Conservation (phyloP, 1,139 yeast genomes). For the Zygoascus sp. region DNA sequence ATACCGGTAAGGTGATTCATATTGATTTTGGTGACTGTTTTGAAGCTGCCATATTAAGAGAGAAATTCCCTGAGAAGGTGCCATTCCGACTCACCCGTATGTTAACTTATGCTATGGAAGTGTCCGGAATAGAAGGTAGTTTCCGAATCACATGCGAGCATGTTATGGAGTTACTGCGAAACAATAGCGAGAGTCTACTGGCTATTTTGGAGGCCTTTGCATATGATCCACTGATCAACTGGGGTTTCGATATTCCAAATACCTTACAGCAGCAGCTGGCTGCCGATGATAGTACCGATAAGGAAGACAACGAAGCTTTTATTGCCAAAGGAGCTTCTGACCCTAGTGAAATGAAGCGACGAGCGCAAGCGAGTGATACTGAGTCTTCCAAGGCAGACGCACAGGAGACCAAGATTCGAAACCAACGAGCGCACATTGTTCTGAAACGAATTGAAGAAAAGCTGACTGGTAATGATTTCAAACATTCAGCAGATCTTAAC, state of each 20-base stretch:
- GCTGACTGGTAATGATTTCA: conserved; percentile 89
- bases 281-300: conserved; percentile 6
- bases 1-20: conserved; percentile 92
- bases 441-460: conserved; percentile 87
- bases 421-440: conserved; percentile 89
- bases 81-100: conserved; percentile 95
- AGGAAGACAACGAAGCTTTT: background rate
- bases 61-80: conserved; percentile 95
- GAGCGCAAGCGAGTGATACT: conserved; percentile 70
- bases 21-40: conserved; percentile 99
- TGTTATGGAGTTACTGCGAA: conserved; percentile 91
- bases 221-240: conserved; percentile 94
- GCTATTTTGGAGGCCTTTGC: conserved; percentile 98
- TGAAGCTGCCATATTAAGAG: conserved; percentile 94
- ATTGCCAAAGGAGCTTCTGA: conserved; percentile 31
- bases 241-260: conserved; percentile 93
- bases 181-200: conserved; percentile 92
- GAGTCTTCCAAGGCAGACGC: conserved; percentile 72
- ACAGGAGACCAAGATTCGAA: conserved; percentile 75
- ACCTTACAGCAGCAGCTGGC: conserved; percentile 45
- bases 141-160: conserved; percentile 95
- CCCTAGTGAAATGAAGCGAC: conserved; percentile 62
- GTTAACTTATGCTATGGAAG: conserved; percentile 98
- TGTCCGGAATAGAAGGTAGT: conserved; percentile 96
- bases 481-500: conserved; percentile 61